Conservation (phyloP, 2,329 filamentous ascomycete genomes). For the Colletotrichum agaves region DNA sequence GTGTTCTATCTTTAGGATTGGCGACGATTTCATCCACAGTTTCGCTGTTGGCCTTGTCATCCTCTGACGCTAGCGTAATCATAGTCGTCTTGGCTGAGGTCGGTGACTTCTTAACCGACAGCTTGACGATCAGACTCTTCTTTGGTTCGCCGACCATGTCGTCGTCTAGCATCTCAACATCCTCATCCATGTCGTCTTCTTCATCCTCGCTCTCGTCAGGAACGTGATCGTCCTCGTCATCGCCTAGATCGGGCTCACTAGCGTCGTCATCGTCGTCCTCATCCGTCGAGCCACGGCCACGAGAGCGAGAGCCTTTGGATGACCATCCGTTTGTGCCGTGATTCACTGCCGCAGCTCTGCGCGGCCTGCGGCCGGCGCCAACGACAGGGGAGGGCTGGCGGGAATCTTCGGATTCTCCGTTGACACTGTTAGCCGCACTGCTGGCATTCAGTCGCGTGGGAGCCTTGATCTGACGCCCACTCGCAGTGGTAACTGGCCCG, state of each 20-base stretch:
- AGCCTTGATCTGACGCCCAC: slow-evolving; percentile 84
- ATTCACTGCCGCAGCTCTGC: slow-evolving; percentile 61
- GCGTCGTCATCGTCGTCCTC: slow-evolving; percentile 67
- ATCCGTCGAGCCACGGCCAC: slow-evolving; percentile 59
- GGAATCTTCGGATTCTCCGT: slow-evolving; percentile 53
- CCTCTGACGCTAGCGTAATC: slow-evolving; percentile 23
- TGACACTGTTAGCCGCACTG: slow-evolving; percentile 58
- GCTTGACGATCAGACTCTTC: slow-evolving; percentile 79
- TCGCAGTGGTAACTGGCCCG: slow-evolving; percentile 77
- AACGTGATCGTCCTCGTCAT: slow-evolving; percentile 78
- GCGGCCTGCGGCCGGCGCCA: slow-evolving; percentile 60
- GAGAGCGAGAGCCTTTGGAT: slow-evolving; percentile 44
- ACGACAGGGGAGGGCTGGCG: slow-evolving; percentile 46
- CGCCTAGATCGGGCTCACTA: slow-evolving; percentile 79
- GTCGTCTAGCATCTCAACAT: slow-evolving; percentile 65
- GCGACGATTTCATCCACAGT: slow-evolving; percentile 23
- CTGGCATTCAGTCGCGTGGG: slow-evolving; percentile 70
- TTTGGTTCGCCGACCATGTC: slow-evolving; percentile 57
- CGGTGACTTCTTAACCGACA: slow-evolving; percentile 63
- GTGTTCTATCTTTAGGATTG: slow-evolving; percentile 26
- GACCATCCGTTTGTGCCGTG: slow-evolving; percentile 62
- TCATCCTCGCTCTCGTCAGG: slow-evolving; percentile 69
- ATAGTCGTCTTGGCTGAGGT: slow-evolving; percentile 36
- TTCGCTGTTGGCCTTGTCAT: slow-evolving; percentile 6
- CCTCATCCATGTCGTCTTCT: slow-evolving; percentile 67